These are phyloP conservation scores for Candida anutae DNA, from an alignment of 1,139 yeast genomes.

Conservation along the genomic window DNA sequence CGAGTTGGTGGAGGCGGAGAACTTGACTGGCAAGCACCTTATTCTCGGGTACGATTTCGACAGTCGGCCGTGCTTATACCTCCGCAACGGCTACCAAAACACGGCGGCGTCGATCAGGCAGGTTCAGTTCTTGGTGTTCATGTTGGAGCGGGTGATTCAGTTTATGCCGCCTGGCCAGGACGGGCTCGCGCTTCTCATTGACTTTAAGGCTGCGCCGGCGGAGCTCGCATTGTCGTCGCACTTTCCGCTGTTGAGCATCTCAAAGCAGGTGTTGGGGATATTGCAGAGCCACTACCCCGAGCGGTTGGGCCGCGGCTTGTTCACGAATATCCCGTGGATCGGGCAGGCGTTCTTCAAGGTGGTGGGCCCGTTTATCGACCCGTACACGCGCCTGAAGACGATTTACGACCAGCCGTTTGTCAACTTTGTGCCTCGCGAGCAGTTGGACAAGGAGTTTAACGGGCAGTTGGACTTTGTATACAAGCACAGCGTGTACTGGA, in stretches of 20 bases:
- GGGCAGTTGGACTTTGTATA: conserved; percentile 38
- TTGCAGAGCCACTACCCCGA: conserved; percentile 80
- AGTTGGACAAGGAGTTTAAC: conserved; percentile 40
- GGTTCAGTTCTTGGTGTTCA: conserved; percentile 86
- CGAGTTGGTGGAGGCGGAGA: conserved; percentile 60
- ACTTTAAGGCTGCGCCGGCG: conserved; percentile 61
- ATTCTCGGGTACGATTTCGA: conserved; percentile 85
- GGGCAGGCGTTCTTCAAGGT: conserved; percentile 42
- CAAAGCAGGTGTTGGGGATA: conserved; percentile 72
- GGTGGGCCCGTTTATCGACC: conserved; percentile 44
- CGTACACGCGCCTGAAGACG: conserved; percentile 42
- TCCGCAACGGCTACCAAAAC: conserved; percentile 90
- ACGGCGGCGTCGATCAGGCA: conserved; percentile 81
- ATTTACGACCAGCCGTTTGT: conserved; percentile 43
- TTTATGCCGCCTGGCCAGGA: conserved; percentile 97
- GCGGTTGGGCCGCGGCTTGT: conserved; percentile 39
- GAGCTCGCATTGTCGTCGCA: conserved; percentile 32
- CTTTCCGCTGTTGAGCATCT: conserved; percentile 36
- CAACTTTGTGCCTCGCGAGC: conserved; percentile 37
- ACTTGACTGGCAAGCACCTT: conserved; percentile 82
- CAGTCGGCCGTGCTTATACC: conserved; percentile 80
- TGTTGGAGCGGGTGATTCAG: conserved; percentile 84
- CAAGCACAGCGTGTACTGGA: conserved; percentile 37
- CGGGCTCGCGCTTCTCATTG: conserved; percentile 79
- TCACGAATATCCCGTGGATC: conserved; percentile 41